Evolutionary conservation across 2,329 filamentous ascomycete genomes (phyloP).

Genomic region (Fusarium duplospermum): DNA sequence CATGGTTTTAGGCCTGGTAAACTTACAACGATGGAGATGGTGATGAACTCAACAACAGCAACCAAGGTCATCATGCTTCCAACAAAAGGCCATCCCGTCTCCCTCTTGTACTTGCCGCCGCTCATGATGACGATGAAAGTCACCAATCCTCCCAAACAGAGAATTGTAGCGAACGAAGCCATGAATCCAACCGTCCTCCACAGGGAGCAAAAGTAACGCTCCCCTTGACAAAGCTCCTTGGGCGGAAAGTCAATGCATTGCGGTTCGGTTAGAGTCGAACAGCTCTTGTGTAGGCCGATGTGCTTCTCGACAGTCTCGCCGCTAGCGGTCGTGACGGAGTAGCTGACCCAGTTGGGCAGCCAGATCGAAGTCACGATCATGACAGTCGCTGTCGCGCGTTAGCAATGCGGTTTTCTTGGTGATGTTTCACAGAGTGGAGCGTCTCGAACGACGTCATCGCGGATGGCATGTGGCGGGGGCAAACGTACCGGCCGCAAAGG

Average conservation of each 20-base stretch:
- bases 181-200: conserved; percentile 92
- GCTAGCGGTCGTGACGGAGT: conserved; percentile 62
- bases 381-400: conserved; percentile 67
- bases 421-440: not conserved
- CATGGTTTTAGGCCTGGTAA: not conserved
- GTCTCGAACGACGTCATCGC: conserved; percentile 41
- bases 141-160: conserved; percentile 84
- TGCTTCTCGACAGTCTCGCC: conserved; percentile 65
- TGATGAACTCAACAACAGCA: conserved; percentile 76
- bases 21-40: conserved; percentile 86
- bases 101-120: conserved; percentile 83
- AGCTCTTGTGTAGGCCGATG: conserved; percentile 85
- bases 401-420: conserved; percentile 37
- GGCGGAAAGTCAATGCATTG: conserved; percentile 62
- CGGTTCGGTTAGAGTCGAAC: conserved; percentile 74
- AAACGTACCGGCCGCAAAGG: conserved; percentile 57
- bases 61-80: conserved; percentile 73
- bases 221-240: conserved; percentile 52
- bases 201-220: conserved; percentile 87
- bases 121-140: conserved; percentile 81
- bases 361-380: conserved; percentile 78
- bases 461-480: conserved; percentile 14
- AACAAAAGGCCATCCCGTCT: conserved; percentile 85
- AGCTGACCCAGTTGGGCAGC: conserved; percentile 78
- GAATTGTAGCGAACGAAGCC: conserved; percentile 84